These are phyloP conservation scores for Thraustochytrium sp. DNA, from an alignment of 352 stramenopile genomes.

Conservation along the genomic window DNA sequence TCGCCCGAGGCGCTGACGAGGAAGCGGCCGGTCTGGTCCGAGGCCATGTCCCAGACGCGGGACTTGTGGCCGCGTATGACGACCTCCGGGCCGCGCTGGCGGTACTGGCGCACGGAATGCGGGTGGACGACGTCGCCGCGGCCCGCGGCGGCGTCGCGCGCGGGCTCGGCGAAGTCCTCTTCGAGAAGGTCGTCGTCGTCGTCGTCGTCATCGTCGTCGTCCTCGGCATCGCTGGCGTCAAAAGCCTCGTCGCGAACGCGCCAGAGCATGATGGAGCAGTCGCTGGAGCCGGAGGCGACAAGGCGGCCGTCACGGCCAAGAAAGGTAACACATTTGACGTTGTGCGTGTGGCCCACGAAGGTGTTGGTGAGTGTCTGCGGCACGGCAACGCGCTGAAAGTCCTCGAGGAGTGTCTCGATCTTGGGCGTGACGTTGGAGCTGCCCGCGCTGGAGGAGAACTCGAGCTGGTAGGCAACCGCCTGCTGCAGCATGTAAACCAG, in stretches of 20 bases:
- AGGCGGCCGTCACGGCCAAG: constrained; percentile 71
- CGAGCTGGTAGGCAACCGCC: constrained; percentile 77
- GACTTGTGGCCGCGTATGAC: constrained; percentile 34
- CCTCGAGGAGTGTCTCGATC: constrained; percentile 67
- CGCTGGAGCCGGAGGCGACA: constrained; percentile 70
- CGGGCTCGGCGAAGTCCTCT: constrained; percentile 34
- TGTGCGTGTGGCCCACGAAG: constrained; percentile 72
- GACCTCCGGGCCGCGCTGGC: background rate
- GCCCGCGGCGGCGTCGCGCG: background rate
- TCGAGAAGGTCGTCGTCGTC: constrained; percentile 53
- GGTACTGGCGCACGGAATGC: background rate
- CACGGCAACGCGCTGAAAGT: constrained; percentile 76
- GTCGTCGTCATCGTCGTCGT: constrained; percentile 54
- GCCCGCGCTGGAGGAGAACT: constrained; percentile 71
- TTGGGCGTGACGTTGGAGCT: constrained; percentile 63
- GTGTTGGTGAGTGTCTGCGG: constrained; percentile 74
- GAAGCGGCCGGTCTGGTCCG: background rate
- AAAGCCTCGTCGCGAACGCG: constrained; percentile 56
- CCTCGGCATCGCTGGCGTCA: constrained; percentile 47
- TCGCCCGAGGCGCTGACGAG: constrained; percentile 24
- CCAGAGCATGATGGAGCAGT: constrained; percentile 76
- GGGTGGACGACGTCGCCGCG: background rate
- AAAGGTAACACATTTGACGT: constrained; percentile 74
- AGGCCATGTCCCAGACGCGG: constrained; percentile 13
- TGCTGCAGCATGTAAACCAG: constrained; percentile 72